phyloP scores from a whole-genome alignment of 495 filamentous ascomycete species.

The Bacidia rubella region DNA sequence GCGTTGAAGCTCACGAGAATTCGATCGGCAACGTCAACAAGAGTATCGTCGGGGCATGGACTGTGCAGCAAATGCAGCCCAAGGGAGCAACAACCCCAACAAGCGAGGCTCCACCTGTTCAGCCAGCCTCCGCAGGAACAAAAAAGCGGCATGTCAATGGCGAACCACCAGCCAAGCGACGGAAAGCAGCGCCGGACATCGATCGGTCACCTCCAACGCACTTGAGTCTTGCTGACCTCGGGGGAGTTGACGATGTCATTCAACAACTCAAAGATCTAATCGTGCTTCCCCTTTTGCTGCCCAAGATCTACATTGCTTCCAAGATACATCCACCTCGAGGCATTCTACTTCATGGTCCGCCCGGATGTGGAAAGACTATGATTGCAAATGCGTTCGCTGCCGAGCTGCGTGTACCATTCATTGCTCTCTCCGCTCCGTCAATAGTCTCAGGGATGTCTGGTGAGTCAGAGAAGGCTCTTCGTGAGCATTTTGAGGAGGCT shows the following conservation, averaged over 20 bases:
- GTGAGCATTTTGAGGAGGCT: constrained; percentile 82
- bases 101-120: background rate
- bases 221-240: constrained; percentile 66
- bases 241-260: constrained; percentile 72
- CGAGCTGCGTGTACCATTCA: constrained; percentile 70
- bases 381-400: constrained; percentile 85
- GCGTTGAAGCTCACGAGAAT: constrained; percentile 22
- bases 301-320: constrained; percentile 47
- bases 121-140: constrained; percentile 12
- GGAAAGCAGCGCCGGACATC: constrained; percentile 41
- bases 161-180: constrained; percentile 54
- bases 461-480: constrained; percentile 87
- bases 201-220: constrained; percentile 62
- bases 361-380: constrained; percentile 91
- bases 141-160: constrained; percentile 47
- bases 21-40: constrained; percentile 51
- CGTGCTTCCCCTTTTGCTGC: constrained; percentile 64
- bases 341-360: constrained; percentile 81
- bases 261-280: constrained; percentile 65
- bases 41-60: constrained; percentile 58
- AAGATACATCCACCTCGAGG: constrained; percentile 67
- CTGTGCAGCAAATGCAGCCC: constrained; percentile 22
- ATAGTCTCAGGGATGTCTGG: constrained; percentile 91
- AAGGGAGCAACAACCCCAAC: constrained; percentile 22
- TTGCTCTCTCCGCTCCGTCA: constrained; percentile 78